A percentile compares a stretch with the other conserved stretches of the same genome.
Evolutionary conservation across 257 asterid genomes (phyloP).

Genomic region (Petunia axillaris): DNA sequence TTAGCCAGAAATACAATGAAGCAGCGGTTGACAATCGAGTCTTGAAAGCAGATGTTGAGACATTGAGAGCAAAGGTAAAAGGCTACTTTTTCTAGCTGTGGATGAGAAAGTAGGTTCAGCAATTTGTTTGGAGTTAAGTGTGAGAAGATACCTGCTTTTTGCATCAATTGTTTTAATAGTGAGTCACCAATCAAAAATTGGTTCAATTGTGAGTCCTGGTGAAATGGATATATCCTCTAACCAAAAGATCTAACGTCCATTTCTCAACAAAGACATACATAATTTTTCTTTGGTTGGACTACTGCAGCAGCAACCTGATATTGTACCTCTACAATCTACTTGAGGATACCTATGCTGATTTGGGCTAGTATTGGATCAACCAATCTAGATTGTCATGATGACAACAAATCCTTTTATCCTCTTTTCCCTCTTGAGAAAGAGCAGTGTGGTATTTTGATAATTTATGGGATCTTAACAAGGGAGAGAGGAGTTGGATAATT

Average conservation of each 20-base stretch:
- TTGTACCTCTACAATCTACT: constrained; percentile 9
- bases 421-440: constrained; percentile 3
- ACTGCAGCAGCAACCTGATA: background rate
- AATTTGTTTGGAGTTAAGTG: background rate
- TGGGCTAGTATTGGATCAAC: background rate
- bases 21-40: constrained; percentile 95
- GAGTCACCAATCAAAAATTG: too few relatives aligned
- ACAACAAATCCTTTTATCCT: background rate
- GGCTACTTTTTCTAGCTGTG: background rate
- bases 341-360: background rate
- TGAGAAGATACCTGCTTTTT: background rate
- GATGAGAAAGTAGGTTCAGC: background rate
- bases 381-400: background rate
- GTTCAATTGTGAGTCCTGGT: background rate
- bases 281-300: background rate
- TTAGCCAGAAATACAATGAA: constrained; percentile 83
- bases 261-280: background rate
- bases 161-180: constrained; percentile 6
- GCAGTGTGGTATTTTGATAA: background rate
- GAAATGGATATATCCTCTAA: background rate
- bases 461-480: background rate
- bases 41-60: constrained; percentile 95
- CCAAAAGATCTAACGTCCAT: background rate
- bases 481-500: background rate
- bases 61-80: constrained; percentile 86